These are phyloP conservation scores for Irpex rosettiformis DNA, from an alignment of 1,284 basidiomycete species.

Conservation along the genomic window DNA sequence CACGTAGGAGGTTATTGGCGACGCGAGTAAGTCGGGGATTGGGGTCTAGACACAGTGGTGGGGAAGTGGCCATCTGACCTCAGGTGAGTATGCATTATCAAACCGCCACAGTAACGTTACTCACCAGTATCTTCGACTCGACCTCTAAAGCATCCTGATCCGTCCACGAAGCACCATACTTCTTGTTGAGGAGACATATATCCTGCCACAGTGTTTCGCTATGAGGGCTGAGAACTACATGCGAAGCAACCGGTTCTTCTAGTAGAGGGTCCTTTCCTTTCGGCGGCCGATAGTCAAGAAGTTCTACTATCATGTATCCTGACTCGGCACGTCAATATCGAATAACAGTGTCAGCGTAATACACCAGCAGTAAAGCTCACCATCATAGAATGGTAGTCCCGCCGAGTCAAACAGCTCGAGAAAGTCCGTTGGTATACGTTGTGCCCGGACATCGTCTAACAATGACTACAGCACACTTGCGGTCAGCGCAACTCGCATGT, in stretches of 20 bases:
- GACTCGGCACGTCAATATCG: neutral
- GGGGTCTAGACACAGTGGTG: constrained; percentile 73
- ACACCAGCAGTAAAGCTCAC: constrained; percentile 31
- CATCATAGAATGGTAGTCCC: constrained; percentile 74
- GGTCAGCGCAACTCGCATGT: constrained; percentile 16
- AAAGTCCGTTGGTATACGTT: constrained; percentile 79
- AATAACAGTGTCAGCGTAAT: neutral
- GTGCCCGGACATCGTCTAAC: constrained; percentile 73
- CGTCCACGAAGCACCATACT: constrained; percentile 52
- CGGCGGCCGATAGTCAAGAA: constrained; percentile 66
- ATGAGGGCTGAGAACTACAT: constrained; percentile 71
- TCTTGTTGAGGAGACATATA: constrained; percentile 64
- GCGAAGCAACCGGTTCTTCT: constrained; percentile 57
- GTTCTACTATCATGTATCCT: constrained; percentile 81
- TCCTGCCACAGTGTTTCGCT: constrained; percentile 74
- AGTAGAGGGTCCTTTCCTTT: constrained; percentile 48
- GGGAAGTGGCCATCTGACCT: constrained; percentile 61
- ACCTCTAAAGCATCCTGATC: constrained; percentile 68
- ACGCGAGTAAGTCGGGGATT: constrained; percentile 70
- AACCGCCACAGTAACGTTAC: constrained; percentile 21
- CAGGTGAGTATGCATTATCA: neutral
- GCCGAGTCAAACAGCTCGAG: constrained; percentile 70
- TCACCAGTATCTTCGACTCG: constrained; percentile 67
- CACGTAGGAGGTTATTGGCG: constrained; percentile 65
- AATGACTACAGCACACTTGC: constrained; percentile 46